These are phyloP conservation scores for Saccharomycopsis crataegensis DNA, from an alignment of 1,139 yeast species.

Conservation along the genomic window DNA sequence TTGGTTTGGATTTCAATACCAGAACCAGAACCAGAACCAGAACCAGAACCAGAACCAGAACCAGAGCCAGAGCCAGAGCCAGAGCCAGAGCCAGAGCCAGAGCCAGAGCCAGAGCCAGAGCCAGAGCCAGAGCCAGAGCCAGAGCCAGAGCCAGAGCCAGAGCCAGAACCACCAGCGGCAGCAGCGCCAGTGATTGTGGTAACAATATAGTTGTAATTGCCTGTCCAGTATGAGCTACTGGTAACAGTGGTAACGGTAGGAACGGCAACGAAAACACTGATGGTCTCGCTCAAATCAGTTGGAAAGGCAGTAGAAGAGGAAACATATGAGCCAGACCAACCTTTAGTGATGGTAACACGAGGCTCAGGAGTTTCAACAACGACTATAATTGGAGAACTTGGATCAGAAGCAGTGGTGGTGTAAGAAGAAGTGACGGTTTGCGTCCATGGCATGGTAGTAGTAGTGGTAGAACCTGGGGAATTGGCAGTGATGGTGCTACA, in stretches of 20 bases:
- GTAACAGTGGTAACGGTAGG: not conserved
- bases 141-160: no score
- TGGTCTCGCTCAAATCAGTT: not conserved
- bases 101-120: not conserved
- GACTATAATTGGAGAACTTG: conserved; percentile 6
- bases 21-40: not conserved
- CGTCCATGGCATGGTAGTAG: conserved; percentile 21
- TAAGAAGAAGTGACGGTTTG: conserved; percentile 16
- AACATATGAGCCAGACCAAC: no score
- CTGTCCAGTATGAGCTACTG: conserved; percentile 5
- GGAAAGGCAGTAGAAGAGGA: no score
- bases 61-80: not conserved
- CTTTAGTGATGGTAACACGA: not conserved
- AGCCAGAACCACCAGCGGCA: conserved; percentile 2
- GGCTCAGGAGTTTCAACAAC: conserved; percentile 6
- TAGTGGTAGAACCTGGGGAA: conserved; percentile 16
- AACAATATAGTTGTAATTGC: not conserved
- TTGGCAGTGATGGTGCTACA: conserved; percentile 6
- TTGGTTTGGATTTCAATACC: not conserved
- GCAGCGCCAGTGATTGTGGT: conserved; percentile 5
- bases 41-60: not conserved
- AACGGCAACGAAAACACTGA: not conserved
- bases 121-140: no score
- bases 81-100: not conserved
- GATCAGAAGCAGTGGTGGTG: conserved; percentile 13